Evolutionary conservation across 352 stramenopile species (phyloP).

Genomic region (Phytophthora quininea): DNA sequence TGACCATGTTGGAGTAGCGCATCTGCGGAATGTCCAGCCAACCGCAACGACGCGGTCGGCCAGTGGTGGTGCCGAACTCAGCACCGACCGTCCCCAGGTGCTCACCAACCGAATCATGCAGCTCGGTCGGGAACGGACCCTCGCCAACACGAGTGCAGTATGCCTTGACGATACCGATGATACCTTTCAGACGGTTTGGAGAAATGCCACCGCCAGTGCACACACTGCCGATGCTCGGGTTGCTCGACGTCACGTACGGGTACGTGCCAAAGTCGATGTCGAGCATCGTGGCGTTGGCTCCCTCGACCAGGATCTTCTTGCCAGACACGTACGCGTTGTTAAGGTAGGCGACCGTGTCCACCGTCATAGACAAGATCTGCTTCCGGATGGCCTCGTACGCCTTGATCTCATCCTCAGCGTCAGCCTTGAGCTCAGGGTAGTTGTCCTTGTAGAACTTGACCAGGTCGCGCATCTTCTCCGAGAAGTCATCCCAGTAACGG

Average conservation of each 20-base stretch:
- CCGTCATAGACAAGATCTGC: constrained; percentile 87
- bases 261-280: constrained; percentile 99
- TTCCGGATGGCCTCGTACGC: constrained; percentile 85
- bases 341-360: constrained; percentile 97
- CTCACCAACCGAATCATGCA: constrained; percentile 91
- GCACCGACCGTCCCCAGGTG: constrained; percentile 93
- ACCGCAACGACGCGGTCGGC: constrained; percentile 95
- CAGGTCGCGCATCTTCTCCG: constrained; percentile 91
- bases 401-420: constrained; percentile 88
- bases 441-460: constrained; percentile 93
- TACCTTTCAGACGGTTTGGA: constrained; percentile 91
- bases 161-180: constrained; percentile 99
- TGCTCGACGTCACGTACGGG: constrained; percentile 99
- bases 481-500: constrained; percentile 88
- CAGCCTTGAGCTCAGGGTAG: constrained; percentile 79
- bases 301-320: constrained; percentile 98
- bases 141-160: constrained; percentile 99
- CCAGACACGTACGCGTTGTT: constrained; percentile 96
- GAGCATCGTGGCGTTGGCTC: constrained; percentile 99
- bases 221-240: constrained; percentile 97
- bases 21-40: constrained; percentile 99
- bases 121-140: constrained; percentile 99
- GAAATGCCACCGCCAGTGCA: constrained; percentile 96
- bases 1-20: constrained; percentile 93
- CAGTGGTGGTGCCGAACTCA: constrained; percentile 99